These are phyloP conservation scores for Colletotrichum liriopes DNA, from an alignment of 2,329 filamentous ascomycete genomes.

Conservation along the genomic window DNA sequence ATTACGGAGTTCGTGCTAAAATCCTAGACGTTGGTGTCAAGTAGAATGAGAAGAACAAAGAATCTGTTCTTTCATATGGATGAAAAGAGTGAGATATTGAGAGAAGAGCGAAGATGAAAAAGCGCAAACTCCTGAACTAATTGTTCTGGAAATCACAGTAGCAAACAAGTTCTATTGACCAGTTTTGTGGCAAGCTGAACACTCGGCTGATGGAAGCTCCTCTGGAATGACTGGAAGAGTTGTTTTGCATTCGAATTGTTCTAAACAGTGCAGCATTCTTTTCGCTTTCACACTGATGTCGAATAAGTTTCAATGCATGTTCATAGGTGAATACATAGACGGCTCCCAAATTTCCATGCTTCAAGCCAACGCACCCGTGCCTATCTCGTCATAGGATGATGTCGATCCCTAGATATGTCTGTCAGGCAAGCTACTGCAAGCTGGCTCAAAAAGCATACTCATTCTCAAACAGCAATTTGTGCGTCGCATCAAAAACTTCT, in stretches of 20 bases:
- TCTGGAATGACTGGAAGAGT: background rate
- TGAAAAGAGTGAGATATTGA: no score
- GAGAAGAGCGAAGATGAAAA: no score
- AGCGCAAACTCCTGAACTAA: no score
- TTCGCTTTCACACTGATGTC: background rate
- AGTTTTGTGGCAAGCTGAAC: rapidly evolving
- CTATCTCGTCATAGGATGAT: no score
- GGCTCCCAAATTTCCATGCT: background rate
- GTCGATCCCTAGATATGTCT: background rate
- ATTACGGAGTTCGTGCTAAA: no score
- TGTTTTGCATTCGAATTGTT: background rate
- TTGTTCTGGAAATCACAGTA: no score
- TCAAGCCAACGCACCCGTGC: background rate
- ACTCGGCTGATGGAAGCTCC: no score
- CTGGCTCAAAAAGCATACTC: background rate
- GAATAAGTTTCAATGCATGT: background rate
- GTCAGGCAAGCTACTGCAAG: background rate
- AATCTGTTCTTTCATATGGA: no score
- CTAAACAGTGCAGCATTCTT: background rate
- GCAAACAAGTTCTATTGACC: background rate
- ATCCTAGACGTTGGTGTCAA: no score
- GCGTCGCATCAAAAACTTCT: background rate
- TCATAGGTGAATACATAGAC: background rate
- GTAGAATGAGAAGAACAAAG: no score
- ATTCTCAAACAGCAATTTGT: background rate